These are phyloP conservation scores for Neurospora sp. DNA, from an alignment of 495 filamentous ascomycete species.

Conservation along the genomic window DNA sequence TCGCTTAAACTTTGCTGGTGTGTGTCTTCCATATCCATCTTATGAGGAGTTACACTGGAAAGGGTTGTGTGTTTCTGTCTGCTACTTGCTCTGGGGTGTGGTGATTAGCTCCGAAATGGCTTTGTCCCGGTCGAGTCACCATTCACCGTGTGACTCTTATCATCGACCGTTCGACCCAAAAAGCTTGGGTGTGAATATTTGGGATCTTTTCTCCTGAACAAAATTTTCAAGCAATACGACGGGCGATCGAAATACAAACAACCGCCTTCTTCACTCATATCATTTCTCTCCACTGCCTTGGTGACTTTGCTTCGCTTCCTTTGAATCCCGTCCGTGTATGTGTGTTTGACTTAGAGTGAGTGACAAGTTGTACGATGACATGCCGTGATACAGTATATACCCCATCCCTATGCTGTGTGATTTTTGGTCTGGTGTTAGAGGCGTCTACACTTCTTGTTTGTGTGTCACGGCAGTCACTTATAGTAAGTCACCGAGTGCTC, in stretches of 20 bases:
- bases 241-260: background rate
- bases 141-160: background rate
- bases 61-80: slow-evolving; percentile 1
- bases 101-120: background rate
- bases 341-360: background rate
- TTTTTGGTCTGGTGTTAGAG: background rate
- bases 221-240: background rate
- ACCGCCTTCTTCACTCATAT: background rate
- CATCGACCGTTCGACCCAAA: background rate
- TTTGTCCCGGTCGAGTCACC: background rate
- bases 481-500: background rate
- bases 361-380: background rate
- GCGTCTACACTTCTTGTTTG: background rate
- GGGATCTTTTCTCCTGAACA: background rate
- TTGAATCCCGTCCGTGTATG: background rate
- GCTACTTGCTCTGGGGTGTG: background rate
- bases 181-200: background rate
- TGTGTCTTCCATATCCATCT: background rate
- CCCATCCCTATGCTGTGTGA: background rate
- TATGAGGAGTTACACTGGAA: background rate
- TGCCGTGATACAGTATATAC: background rate
- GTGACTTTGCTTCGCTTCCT: background rate
- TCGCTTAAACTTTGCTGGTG: background rate
- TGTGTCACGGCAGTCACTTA: background rate
- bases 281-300: background rate